Evolutionary conservation across 2,329 filamentous ascomycete species (phyloP), one percentile per base, ranked within the genome.

Genomic region (Cytospora paraplurivora): DNA sequence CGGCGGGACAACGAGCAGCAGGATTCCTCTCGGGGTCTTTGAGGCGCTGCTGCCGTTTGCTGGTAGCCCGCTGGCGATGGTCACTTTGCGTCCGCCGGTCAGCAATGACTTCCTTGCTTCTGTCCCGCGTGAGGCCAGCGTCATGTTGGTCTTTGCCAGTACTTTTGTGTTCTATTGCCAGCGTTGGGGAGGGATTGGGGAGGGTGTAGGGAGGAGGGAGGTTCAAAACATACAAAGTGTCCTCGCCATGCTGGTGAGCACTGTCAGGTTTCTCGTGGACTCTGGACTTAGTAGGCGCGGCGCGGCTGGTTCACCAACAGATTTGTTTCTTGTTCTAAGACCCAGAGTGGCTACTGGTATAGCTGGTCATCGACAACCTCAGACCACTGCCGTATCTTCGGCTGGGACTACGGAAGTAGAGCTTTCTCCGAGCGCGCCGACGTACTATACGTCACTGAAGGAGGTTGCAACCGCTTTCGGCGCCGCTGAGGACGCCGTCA

Each of bases 391-490:
- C 41, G 5, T 44, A 17, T n/a, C 41, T 44, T 7, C 41, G 2
- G 5, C 15, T 44, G 41, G 41, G 15, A 10, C 17, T 7, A 3
- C 5, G 4, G 8, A 2, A 7, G 15, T 15, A n/a, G 41, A n/a
- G 41, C 41, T 44, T 44, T 7, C 15, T 44, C 15, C 41, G 1
- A 13, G 15, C 41, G 41, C 5, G 41, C 41, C 10, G 55, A 57
- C 55, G 10, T 44, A 57, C n/a, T 57, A 57, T 13, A 49, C 55
- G 7, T 49, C 55, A 34, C 32, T 57, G 41, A 49, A 35, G 12
- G 27, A 19, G 10, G n/a, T 57, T n/a, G 11, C 41, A 7, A 44
- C 5, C 5, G 41, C 17, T 15, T n/a, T 44, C 17, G 41, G 41
- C 41, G 11, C 15, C n/a, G 41, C 35, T 2, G 35, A 44, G 17